Base-by-base conservation (phyloP, 352 stramenopile genomes). In the Phytophthora sp. region DNA sequence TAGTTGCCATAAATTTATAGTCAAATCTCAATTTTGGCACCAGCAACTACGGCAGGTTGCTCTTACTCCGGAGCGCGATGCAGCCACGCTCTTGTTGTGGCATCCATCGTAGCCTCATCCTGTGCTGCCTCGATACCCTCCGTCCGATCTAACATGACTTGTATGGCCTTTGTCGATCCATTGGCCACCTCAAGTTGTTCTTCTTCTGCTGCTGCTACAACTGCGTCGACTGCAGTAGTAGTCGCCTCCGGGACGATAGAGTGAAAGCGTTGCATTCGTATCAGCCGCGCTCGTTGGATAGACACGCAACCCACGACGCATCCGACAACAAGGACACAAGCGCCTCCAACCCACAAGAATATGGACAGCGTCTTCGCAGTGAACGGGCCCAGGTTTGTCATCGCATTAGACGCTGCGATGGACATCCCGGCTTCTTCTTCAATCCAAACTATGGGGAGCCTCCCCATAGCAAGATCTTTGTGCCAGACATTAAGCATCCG, bases 371-470 rank as follows among this genome's bases (percentile, higher is more conserved):
- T 69, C 8, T 62, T 70, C 8, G 46, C 31, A 33, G 59, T 63
- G 21, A 74, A 30, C 9, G 60, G 59, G 1, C 60, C 54, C 3
- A 49, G 41, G 8, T 46, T 53, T 41, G 30, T 44, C 35, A 71
- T 36, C 9, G 51, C 29, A 59, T 53, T 18, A 18, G 53, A 53
- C 13, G 59, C n/a, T 8, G 46, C 59, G 11, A 67, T 45, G 1
- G 78, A 81, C 24, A 87, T 51, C 7, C 71, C 80, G 4, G 51
- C 30, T 20, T 87, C 73, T 24, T 91, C 80, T 11, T 80, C 69
- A 4, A 89, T 57, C 76, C 72, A 86, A 18, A 78, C 15, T 0
- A 91, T 50, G 1, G 82, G 80, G 0, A 91, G 55, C 76, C 71
- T 83, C n/a, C 59, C 49, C 1, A 47, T 23, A 1, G 41, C 11